phyloP scores from a whole-genome alignment of 129 eudicot species.

The Artemisia annua region DNA sequence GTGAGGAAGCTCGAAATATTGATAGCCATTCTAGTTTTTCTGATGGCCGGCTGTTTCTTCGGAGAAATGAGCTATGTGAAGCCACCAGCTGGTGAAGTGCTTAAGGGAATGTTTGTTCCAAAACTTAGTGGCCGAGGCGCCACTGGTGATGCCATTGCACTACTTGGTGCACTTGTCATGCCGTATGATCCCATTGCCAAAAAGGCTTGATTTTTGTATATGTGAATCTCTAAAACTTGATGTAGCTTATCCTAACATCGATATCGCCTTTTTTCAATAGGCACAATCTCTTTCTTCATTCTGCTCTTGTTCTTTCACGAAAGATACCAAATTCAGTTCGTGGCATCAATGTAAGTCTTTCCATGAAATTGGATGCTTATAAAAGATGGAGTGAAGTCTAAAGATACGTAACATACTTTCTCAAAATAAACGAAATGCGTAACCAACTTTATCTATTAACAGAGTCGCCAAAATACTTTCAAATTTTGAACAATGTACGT shows the following conservation, averaged over 20 bases:
- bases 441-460: too few species aligned
- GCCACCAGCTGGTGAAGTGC: conserved; percentile 48
- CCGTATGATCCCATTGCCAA: conserved; percentile 39
- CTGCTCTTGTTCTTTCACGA: conserved; percentile 55
- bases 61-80: conserved; percentile 55
- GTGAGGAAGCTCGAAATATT: conserved; percentile 51
- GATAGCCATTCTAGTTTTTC: conserved; percentile 44
- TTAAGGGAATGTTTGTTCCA: conserved; percentile 64
- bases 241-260: background rate
- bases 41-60: conserved; percentile 68
- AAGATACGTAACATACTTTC: too few species aligned
- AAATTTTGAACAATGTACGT: too few species aligned
- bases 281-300: conserved; percentile 63
- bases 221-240: background rate
- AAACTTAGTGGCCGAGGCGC: conserved; percentile 54
- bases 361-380: background rate
- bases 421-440: too few species aligned
- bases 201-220: background rate
- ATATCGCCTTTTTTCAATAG: conserved; percentile 19
- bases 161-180: conserved; percentile 68
- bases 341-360: conserved; percentile 43
- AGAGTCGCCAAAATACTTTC: too few species aligned
- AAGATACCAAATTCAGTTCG: conserved; percentile 44
- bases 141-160: conserved; percentile 65
- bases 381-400: too few species aligned